Base-by-base conservation (phyloP, 1,284 basidiomycete species). In the Austroboletus niveus region DNA sequence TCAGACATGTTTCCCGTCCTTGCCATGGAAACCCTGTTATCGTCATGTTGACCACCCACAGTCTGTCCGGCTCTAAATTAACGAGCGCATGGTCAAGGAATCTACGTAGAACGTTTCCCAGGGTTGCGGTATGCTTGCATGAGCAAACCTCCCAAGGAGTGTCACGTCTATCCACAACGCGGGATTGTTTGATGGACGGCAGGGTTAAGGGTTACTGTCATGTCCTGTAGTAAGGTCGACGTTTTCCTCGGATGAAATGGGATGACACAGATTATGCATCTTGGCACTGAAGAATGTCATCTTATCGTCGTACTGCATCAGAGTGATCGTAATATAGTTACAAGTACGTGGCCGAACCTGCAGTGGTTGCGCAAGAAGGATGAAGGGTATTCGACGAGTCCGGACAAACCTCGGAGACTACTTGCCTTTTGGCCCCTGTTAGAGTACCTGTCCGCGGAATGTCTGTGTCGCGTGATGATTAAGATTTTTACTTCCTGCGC, bases 41-140 rank as follows among this genome's bases (percentile, higher is more conserved):
- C 43, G 50, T 48, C 22, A 46, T 20, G 39, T 46, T 35, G 9
- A 48, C 20, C 31, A 49, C 41, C 29, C 42, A 47, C 36, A 49
- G 27, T 14, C 17, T 54, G 40, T 42, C 40, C 8, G 11, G 34
- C 17, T 38, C 27, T 31, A 43, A 20, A 17, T 42, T 40, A 35
- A n/a, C 9, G 35, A 49, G 44, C 45, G n/a, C 40, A 48, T 53
- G 49, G 32, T 15, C 17, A 43, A 44, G 24, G n/a, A 34, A 44
- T 42, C 17, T 10, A 41, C 32, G 36, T 39, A 30, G n/a, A 39
- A 47, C 17, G 17, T 34, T 58, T 63, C 61, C 45, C 61, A 57
- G 42, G 42, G 49, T 20, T 30, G 31, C 39, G 39, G 45, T 43
- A 32, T 46, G 27, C 0, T 9, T 47, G 43, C 35, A 47, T 41